Evolutionary conservation across 345 rosid genomes (phyloP).

Genomic region (Zanthoxylum bungeanum): DNA sequence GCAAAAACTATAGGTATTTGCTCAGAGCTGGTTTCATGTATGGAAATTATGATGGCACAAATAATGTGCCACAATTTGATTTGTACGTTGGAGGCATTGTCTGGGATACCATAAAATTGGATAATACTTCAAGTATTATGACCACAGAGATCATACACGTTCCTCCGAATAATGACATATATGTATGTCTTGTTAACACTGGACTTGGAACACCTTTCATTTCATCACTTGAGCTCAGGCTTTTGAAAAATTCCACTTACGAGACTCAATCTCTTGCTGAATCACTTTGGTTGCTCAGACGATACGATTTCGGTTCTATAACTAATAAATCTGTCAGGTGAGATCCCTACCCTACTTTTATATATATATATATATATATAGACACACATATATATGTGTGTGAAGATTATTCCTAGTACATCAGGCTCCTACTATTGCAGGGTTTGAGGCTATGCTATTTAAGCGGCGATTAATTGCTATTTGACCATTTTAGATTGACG

Average conservation of each 20-base stretch:
- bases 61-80: neutral
- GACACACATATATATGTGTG: no score
- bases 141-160: constrained; percentile 6
- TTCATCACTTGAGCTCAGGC: constrained; percentile 19
- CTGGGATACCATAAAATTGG: constrained; percentile 8
- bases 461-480: no score
- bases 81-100: constrained; percentile 19
- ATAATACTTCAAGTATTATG: neutral
- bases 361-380: no score
- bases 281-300: no score
- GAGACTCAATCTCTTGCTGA: neutral
- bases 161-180: neutral
- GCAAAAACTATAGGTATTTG: constrained; percentile 7
- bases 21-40: constrained; percentile 25
- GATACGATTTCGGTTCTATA: no score
- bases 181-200: constrained; percentile 10
- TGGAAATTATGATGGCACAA: constrained; percentile 24
- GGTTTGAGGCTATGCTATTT: no score
- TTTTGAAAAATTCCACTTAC: constrained; percentile 4
- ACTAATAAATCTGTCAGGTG: neutral
- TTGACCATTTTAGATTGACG: no score
- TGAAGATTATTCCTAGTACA: no score
- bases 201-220: constrained; percentile 16
- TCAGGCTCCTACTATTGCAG: no score
- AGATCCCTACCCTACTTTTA: no score